phyloP scores from a whole-genome alignment of 1,284 basidiomycete species.

The Ustilago cynodontis region DNA sequence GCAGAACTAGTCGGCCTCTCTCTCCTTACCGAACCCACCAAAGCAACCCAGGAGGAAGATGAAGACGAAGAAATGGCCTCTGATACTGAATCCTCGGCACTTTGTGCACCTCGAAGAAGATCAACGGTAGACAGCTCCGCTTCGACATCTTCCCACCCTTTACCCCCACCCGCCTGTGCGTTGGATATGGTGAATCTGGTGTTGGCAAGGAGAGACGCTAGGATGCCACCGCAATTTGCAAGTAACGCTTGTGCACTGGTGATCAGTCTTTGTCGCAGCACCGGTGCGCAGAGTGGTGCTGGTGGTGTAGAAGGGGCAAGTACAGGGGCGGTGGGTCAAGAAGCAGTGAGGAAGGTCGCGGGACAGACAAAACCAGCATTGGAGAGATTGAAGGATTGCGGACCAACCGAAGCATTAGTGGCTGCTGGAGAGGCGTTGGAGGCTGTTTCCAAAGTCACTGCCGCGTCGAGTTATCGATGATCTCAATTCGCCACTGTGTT shows the following conservation, averaged over 20 bases:
- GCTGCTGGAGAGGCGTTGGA: slow-evolving; percentile 40
- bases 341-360: slow-evolving; percentile 28
- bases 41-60: slow-evolving; percentile 14
- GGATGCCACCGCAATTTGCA: slow-evolving; percentile 64
- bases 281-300: too few species aligned
- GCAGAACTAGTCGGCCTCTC: slow-evolving; percentile 73
- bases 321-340: slow-evolving; percentile 31
- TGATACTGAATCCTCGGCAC: slow-evolving; percentile 17
- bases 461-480: neutral
- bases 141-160: slow-evolving; percentile 41
- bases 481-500: too few species aligned
- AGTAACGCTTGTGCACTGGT: slow-evolving; percentile 56
- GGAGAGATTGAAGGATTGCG: slow-evolving; percentile 34
- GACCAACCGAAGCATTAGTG: slow-evolving; percentile 45
- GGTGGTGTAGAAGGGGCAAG: slow-evolving; percentile 11
- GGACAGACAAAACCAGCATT: slow-evolving; percentile 28
- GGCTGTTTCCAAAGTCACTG: slow-evolving; percentile 12
- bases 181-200: slow-evolving; percentile 61
- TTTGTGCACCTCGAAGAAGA: slow-evolving; percentile 24
- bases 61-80: slow-evolving; percentile 30
- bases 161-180: slow-evolving; percentile 45
- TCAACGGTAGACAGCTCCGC: slow-evolving; percentile 41
- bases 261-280: slow-evolving; percentile 26
- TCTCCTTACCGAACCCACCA: slow-evolving; percentile 37
- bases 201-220: slow-evolving; percentile 55